Evolutionary conservation across 106 monocot genomes (phyloP).

Genomic region (Apostasia ramifera): DNA sequence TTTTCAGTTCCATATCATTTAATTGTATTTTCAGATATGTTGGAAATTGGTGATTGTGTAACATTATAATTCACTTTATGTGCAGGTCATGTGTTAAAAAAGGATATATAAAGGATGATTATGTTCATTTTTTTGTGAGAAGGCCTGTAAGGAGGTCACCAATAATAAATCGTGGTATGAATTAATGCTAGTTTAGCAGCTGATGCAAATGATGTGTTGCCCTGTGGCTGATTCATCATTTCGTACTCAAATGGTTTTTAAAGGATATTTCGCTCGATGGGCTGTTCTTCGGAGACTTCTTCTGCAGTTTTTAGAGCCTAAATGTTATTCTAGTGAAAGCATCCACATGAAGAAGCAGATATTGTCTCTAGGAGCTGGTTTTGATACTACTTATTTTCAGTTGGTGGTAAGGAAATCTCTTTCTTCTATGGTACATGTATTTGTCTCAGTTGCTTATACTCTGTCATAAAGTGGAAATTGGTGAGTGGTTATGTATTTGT

Average conservation of each 20-base stretch:
- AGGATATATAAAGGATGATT: constrained; percentile 96
- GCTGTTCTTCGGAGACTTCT: constrained; percentile 79
- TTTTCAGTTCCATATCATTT: too few relatives aligned
- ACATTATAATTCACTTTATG: not conserved
- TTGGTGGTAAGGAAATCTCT: constrained; percentile 34
- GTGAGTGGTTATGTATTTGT: not conserved
- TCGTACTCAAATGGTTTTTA: not conserved
- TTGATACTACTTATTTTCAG: constrained; percentile 94
- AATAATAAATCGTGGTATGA: constrained; percentile 90
- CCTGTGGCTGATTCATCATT: constrained; percentile 3
- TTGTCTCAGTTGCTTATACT: not conserved
- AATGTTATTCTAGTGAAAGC: constrained; percentile 4
- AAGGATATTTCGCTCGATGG: constrained; percentile 95
- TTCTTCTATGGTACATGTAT: not conserved
- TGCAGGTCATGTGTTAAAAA: constrained; percentile 85
- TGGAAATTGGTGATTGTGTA: too few relatives aligned
- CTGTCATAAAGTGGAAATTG: not conserved
- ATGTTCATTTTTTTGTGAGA: constrained; percentile 79
- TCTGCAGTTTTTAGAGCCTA: constrained; percentile 58
- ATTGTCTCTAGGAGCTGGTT: constrained; percentile 92
- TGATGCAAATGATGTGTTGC: not conserved
- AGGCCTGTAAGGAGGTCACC: constrained; percentile 73
- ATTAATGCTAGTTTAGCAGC: not conserved
- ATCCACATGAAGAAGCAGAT: constrained; percentile 60
- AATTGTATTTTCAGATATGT: too few relatives aligned